phyloP scores from a whole-genome alignment of 768 basidiomycete genomes.

The Candolleomyces eurysporus region DNA sequence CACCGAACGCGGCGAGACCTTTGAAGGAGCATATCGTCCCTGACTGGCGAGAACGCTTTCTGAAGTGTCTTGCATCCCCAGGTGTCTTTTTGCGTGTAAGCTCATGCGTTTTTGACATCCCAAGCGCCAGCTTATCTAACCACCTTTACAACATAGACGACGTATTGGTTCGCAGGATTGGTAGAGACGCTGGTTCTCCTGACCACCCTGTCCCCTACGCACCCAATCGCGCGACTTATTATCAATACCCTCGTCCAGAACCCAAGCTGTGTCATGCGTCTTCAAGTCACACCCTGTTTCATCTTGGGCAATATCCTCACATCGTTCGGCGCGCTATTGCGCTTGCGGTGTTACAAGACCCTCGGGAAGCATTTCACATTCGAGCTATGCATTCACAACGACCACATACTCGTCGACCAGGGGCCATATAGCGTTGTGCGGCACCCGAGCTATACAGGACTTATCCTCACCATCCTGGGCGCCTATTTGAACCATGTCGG shows the following conservation, averaged over 20 bases:
- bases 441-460: slow-evolving; percentile 38
- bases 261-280: slow-evolving; percentile 9
- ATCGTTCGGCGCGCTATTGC: slow-evolving; percentile 29
- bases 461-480: slow-evolving; percentile 30
- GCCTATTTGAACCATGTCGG: slow-evolving; percentile 20
- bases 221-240: slow-evolving; percentile 17
- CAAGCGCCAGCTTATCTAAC: background rate
- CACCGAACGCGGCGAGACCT: slow-evolving; percentile 29
- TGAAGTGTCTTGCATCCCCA: slow-evolving; percentile 26
- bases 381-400: slow-evolving; percentile 30
- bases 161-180: slow-evolving; percentile 23
- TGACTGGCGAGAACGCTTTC: slow-evolving; percentile 32
- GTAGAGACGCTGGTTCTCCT: slow-evolving; percentile 30
- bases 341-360: slow-evolving; percentile 30
- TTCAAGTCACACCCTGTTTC: slow-evolving; percentile 25
- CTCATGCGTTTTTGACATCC: background rate
- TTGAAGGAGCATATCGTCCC: slow-evolving; percentile 24
- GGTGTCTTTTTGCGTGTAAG: slow-evolving; percentile 26
- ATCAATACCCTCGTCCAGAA: slow-evolving; percentile 12
- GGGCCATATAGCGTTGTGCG: slow-evolving; percentile 37
- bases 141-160: slow-evolving; percentile 14
- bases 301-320: slow-evolving; percentile 29
- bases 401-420: slow-evolving; percentile 31
- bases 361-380: slow-evolving; percentile 39
- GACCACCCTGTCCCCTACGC: slow-evolving; percentile 15